Conservation (phyloP, 495 filamentous ascomycete genomes). For the Umbilicaria muhlenbergii region DNA sequence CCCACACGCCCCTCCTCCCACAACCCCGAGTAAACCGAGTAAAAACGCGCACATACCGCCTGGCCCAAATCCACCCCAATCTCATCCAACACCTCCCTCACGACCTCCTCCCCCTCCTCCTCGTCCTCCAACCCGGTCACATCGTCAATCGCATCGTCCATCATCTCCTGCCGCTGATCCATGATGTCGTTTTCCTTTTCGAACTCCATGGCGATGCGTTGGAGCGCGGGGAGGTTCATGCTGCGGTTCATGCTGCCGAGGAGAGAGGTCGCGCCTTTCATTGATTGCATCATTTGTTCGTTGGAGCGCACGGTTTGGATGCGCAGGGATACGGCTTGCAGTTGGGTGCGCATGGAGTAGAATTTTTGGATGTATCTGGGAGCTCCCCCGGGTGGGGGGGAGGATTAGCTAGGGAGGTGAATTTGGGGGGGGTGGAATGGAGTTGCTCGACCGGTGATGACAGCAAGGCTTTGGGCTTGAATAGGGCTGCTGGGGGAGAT, state of each 20-base stretch:
- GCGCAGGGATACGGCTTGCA: constrained; percentile 86
- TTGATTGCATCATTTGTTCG: constrained; percentile 99
- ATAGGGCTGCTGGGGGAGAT: background rate
- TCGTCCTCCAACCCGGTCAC: constrained; percentile 85
- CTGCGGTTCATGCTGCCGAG: constrained; percentile 91
- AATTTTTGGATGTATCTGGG: constrained; percentile 98
- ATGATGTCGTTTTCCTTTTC: constrained; percentile 98
- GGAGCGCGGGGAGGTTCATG: constrained; percentile 91
- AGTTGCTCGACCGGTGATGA: too few species aligned
- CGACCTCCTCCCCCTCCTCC: constrained; percentile 86
- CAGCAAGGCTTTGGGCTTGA: too few species aligned
- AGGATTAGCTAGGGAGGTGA: background rate
- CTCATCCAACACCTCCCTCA: constrained; percentile 90
- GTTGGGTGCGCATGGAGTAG: constrained; percentile 90
- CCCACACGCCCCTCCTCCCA: background rate
- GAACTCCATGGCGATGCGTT: constrained; percentile 98
- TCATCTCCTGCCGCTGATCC: constrained; percentile 98
- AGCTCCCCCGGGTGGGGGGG: too few species aligned
- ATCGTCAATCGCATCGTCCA: constrained; percentile 99
- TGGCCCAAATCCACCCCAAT: constrained; percentile 87
- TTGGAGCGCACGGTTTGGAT: constrained; percentile 97
- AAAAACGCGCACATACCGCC: constrained; percentile 42
- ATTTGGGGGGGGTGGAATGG: background rate
- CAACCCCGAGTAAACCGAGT: too few species aligned
- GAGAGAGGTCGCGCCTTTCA: constrained; percentile 91